A percentile compares a stretch with the other conserved stretches of the same genome.
Evolutionary conservation across 805 yeast species (phyloP).

Genomic region (Zygoascus tannicola): DNA sequence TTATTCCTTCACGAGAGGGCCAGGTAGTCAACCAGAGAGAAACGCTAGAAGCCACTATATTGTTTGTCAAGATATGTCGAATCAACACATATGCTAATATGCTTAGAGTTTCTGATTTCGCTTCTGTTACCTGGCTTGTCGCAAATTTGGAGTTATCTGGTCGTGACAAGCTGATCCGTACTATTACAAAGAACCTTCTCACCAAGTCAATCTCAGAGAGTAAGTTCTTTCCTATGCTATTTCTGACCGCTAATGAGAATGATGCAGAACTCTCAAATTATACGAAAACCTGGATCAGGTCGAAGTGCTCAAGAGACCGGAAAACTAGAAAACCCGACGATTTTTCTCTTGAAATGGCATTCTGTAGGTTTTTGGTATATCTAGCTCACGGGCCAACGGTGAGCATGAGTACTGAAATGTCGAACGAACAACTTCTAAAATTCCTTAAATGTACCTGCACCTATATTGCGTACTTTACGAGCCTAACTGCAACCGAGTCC

Average conservation of each 20-base stretch:
- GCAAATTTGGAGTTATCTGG: conserved; percentile 59
- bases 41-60: conserved; percentile 51
- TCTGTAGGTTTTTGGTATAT: conserved; percentile 58
- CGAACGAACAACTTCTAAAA: conserved; percentile 10
- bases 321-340: conserved; percentile 10
- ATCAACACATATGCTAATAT: conserved; percentile 41
- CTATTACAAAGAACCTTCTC: conserved; percentile 44
- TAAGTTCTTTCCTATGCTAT: conserved; percentile 55
- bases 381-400: conserved; percentile 76
- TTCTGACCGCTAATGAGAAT: conserved; percentile 74
- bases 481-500: conserved; percentile 49
- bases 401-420: too few relatives aligned
- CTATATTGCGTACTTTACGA: conserved; percentile 52
- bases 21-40: not conserved
- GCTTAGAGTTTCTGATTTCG: conserved; percentile 44
- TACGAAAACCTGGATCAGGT: conserved; percentile 61
- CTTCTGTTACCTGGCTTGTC: conserved; percentile 45
- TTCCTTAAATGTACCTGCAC: conserved; percentile 39
- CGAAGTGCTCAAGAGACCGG: conserved; percentile 33
- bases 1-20: not conserved
- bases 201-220: conserved; percentile 46
- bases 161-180: conserved; percentile 41
- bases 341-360: conserved; percentile 54
- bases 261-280: conserved; percentile 39
- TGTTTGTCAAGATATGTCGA: conserved; percentile 55